Evolutionary conservation across 495 filamentous ascomycete genomes (phyloP), one percentile per base, ranked within the genome.

Genomic region (Peziza echinospora): DNA sequence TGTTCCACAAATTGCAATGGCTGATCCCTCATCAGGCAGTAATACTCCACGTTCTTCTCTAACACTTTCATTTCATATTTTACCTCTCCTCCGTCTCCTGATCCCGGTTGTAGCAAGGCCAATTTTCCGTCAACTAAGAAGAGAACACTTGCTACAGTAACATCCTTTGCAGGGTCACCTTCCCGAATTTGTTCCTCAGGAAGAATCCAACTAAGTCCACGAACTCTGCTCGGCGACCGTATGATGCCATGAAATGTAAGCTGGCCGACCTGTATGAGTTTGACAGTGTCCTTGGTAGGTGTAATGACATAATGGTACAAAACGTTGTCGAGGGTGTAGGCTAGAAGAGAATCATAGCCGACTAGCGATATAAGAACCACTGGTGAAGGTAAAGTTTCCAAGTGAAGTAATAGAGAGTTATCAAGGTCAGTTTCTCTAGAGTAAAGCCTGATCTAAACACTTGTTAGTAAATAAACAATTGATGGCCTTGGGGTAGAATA

Each of bases 1-100:
- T 41, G 17, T 49, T 49, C 16, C 37, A 45, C 13, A 22, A 47
- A 49, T 51, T 48, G 3, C 53, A 39, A 7, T 17, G 73, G 70
- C 49, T 86, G 81, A 53, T 99, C 91, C 45, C 84, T 77, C 77
- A 91, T 87, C 53, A 91, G 71, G 41, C 76, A 72, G 58, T 91
- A 96, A 56, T 87, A 94, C 55, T 99, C 91, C 17, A 96, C 85
- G 54, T 87, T 87, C 50, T 92, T 82, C 5, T 86, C 84, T 54
- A 99, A 76, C 25, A 96, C 77, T 10, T 84, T 80, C 91, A 99
- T 96, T 55, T 99, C 89, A 57, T 96, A 99, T 65, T 93, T 93
- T 34, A 92, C 65, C 49, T 78, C 79, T 1, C 80, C 80, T 17
- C 73, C 72, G 28, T 80, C 77, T 39, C 73, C 78, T 5, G 77